Base-by-base conservation (phyloP, 192 early-diverging fungal species). In the Lunasporangiospora selenospora region DNA sequence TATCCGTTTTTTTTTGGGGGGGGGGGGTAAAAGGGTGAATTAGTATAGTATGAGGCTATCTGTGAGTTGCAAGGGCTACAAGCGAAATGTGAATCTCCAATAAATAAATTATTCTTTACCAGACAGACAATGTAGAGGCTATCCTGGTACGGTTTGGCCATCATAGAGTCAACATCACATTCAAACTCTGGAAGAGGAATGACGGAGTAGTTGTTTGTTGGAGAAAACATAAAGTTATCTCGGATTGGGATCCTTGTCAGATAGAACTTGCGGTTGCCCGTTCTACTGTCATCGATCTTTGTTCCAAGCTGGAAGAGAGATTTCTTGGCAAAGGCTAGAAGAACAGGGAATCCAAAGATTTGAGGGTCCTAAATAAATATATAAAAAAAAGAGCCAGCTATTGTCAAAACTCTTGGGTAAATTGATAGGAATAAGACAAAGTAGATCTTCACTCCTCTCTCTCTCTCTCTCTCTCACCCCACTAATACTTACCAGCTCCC, bases 401-500 rank as follows among this genome's bases (percentile, higher is more conserved):
- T n/a, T n/a, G n/a, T n/a, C n/a, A n/a, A n/a, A n/a, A n/a, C n/a
- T n/a, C n/a, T n/a, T n/a, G n/a, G n/a, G n/a, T n/a, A n/a, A n/a
- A 30, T 13, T n/a, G n/a, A n/a, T n/a, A n/a, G n/a, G n/a, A n/a
- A n/a, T n/a, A n/a, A n/a, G n/a, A n/a, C n/a, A n/a, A n/a, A n/a
- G n/a, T n/a, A n/a, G n/a, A n/a, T n/a, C n/a, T n/a, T n/a, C n/a
- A n/a, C n/a, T n/a, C n/a, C n/a, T n/a, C n/a, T n/a, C n/a, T n/a
- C n/a, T n/a, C n/a, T n/a, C n/a, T n/a, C n/a, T n/a, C n/a, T n/a
- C n/a, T n/a, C n/a, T n/a, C n/a, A n/a, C n/a, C n/a, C n/a, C n/a
- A n/a, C n/a, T n/a, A n/a, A n/a, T n/a, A n/a, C 52, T 18, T 64
- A 64, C 62, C 33, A 64, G 36, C 13, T 18, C 26, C 62, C 62